phyloP scores from a whole-genome alignment of 371 early-diverging fungal species.

The Dinochytrium kinnereticum region DNA sequence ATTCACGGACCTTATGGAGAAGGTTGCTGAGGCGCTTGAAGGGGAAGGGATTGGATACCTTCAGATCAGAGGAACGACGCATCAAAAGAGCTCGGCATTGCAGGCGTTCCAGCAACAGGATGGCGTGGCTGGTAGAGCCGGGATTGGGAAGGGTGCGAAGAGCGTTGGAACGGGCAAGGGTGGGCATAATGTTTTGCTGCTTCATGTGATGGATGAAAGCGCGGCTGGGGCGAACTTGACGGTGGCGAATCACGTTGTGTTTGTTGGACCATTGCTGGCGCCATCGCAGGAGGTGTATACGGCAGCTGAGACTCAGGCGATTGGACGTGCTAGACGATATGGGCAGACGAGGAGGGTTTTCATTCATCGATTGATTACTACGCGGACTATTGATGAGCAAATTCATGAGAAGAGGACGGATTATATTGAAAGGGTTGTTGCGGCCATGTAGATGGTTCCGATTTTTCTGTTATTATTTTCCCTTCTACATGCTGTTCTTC shows the following conservation, averaged over 20 bases:
- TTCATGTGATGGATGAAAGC: slow-evolving; percentile 42
- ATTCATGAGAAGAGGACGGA: slow-evolving; percentile 28
- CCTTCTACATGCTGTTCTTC: no score
- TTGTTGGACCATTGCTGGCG: slow-evolving; percentile 41
- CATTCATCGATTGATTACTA: slow-evolving; percentile 38
- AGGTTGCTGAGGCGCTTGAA: slow-evolving; percentile 42
- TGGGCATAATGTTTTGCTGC: slow-evolving; percentile 35
- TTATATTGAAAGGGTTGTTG: not conserved
- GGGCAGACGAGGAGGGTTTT: slow-evolving; percentile 45
- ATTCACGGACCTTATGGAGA: slow-evolving; percentile 46
- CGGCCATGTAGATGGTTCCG: no score
- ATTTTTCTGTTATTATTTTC: no score
- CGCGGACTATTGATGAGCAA: slow-evolving; percentile 42
- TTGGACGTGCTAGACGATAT: slow-evolving; percentile 45
- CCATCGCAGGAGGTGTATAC: slow-evolving; percentile 34
- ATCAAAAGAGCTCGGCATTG: slow-evolving; percentile 26
- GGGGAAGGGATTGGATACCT: slow-evolving; percentile 30
- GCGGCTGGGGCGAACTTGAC: slow-evolving; percentile 51
- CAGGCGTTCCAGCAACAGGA: slow-evolving; percentile 32
- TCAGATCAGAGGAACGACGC: slow-evolving; percentile 39
- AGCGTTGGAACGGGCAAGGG: not conserved
- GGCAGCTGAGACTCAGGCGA: slow-evolving; percentile 47
- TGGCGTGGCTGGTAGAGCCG: not conserved
- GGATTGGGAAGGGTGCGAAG: not conserved
- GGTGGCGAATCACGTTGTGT: slow-evolving; percentile 47